phyloP scores from a whole-genome alignment of 345 rosid genomes.

The Euclidium syriacum region DNA sequence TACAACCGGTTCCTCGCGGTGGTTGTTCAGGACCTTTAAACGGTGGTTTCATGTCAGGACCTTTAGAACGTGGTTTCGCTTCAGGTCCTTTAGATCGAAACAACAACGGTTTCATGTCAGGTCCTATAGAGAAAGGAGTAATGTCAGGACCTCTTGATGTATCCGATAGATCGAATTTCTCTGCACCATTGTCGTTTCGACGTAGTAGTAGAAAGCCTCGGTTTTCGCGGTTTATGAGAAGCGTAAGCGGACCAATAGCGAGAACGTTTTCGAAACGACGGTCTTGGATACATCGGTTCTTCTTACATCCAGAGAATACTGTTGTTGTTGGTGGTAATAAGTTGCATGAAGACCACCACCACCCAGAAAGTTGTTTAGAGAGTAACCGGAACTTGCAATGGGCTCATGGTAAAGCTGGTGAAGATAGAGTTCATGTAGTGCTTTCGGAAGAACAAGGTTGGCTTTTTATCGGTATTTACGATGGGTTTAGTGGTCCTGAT shows the following conservation, averaged over 20 bases:
- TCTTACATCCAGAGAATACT: slow-evolving; percentile 64
- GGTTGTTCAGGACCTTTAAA: slow-evolving; percentile 75
- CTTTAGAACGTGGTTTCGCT: slow-evolving; percentile 82
- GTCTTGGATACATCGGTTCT: slow-evolving; percentile 76
- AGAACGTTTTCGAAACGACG: slow-evolving; percentile 83
- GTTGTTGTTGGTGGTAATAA: slow-evolving; percentile 80
- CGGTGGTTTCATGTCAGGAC: slow-evolving; percentile 90
- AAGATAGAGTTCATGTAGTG: slow-evolving; percentile 95
- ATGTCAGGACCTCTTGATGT: slow-evolving; percentile 97
- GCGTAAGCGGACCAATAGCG: slow-evolving; percentile 87
- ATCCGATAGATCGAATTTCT: slow-evolving; percentile 74
- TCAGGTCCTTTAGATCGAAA: slow-evolving; percentile 90
- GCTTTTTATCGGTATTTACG: slow-evolving; percentile 95
- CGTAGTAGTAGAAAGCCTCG: slow-evolving; percentile 57
- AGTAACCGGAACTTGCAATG: slow-evolving; percentile 77
- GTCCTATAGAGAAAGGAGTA: slow-evolving; percentile 86
- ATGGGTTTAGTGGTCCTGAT: slow-evolving; percentile 98
- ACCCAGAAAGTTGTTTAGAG: slow-evolving; percentile 51
- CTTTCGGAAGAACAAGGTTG: slow-evolving; percentile 99
- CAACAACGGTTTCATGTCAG: slow-evolving; percentile 86
- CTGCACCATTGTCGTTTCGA: slow-evolving; percentile 81
- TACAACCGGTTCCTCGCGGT: slow-evolving; percentile 83
- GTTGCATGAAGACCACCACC: slow-evolving; percentile 60
- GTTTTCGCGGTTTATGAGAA: slow-evolving; percentile 67
- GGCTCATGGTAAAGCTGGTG: slow-evolving; percentile 99